Conservation (phyloP, 2,329 filamentous ascomycete species). For the Podosphaera leucotricha region DNA sequence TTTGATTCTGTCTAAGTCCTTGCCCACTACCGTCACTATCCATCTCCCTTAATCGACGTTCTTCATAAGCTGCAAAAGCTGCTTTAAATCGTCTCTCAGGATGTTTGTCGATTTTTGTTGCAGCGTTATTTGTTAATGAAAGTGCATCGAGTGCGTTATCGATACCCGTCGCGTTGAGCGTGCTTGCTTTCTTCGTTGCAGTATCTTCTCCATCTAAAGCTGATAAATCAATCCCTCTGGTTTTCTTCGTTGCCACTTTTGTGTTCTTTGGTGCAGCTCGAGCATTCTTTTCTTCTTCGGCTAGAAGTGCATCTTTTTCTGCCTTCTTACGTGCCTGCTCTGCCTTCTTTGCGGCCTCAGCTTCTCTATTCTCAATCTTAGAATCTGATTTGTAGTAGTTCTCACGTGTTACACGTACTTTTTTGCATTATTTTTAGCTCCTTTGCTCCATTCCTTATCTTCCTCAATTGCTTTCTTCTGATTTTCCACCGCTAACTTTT, state of each 20-base stretch:
- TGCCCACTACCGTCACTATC: constrained; percentile 50
- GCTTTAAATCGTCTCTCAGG: constrained; percentile 74
- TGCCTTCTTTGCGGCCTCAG: constrained; percentile 61
- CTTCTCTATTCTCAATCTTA: constrained; percentile 33
- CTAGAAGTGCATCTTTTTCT: constrained; percentile 61
- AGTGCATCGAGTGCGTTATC: constrained; percentile 85
- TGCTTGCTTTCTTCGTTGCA: constrained; percentile 19
- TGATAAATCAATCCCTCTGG: constrained; percentile 45
- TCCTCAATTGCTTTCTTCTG: constrained; percentile 43
- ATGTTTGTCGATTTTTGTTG: constrained; percentile 60
- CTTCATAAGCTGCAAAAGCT: constrained; percentile 63
- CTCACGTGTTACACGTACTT: constrained; percentile 36
- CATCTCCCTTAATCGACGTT: constrained; percentile 62
- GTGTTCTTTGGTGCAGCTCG: constrained; percentile 45
- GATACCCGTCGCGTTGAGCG: constrained; percentile 68
- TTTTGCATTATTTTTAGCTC: constrained; percentile 63
- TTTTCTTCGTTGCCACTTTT: constrained; percentile 44
- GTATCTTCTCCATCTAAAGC: constrained; percentile 39
- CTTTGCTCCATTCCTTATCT: constrained; percentile 59
- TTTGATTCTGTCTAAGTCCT: constrained; percentile 61
- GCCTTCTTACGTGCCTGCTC: constrained; percentile 75
- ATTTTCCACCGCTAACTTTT: constrained; percentile 51
- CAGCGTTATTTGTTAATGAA: constrained; percentile 32
- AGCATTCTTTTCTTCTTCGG: constrained; percentile 64
- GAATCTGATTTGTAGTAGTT: not conserved